Base-by-base conservation (phyloP, 208 protist genomes). In the Leishmania guyanensis region DNA sequence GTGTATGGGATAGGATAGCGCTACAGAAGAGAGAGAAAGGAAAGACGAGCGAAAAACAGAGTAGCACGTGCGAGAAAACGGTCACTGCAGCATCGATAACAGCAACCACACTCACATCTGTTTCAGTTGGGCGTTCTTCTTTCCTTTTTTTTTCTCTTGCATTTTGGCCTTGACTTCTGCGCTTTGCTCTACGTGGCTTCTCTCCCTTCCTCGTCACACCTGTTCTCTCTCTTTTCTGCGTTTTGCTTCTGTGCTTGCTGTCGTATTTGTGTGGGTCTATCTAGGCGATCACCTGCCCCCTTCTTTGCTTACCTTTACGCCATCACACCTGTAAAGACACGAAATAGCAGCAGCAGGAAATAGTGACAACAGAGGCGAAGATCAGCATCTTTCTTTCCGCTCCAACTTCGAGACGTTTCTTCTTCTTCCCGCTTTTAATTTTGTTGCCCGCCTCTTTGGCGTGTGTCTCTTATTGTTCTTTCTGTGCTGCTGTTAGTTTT, bases 201-300 rank as follows among this genome's bases (percentile, higher is more conserved):
- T 48, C 29, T 26, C 33, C 8, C 8, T 50, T 50, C 39, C 10
- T 65, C 0, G 33, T 71, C 66, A 71, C 39, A 50, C 39, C 58
- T 62, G 72, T 20, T 74, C 2, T 77, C 48, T 72, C 60, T 72
- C 48, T 71, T 64, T 58, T 69, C 16, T 65, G 10, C n/a, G 33
- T 51, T 77, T 16, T 75, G 9, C 56, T 75, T 66, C 39, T 9
- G 48, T 81, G 26, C 33, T 26, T 74, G 3, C 5, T 73, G 77
- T 17, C 26, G 16, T 66, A 16, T 20, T 43, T 76, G 58, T 75
- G 58, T 75, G 73, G 70, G 58, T 20, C 26, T 26, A 74, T 20
- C 72, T 58, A 54, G 14, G 20, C 64, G 64, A 68, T 68, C 4
- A 2, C 64, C 39, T 39, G 26, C 16, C 33, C 72, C 51, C 33